Base-by-base conservation (phyloP, 495 filamentous ascomycete genomes). In the Podospora fimiseda region DNA sequence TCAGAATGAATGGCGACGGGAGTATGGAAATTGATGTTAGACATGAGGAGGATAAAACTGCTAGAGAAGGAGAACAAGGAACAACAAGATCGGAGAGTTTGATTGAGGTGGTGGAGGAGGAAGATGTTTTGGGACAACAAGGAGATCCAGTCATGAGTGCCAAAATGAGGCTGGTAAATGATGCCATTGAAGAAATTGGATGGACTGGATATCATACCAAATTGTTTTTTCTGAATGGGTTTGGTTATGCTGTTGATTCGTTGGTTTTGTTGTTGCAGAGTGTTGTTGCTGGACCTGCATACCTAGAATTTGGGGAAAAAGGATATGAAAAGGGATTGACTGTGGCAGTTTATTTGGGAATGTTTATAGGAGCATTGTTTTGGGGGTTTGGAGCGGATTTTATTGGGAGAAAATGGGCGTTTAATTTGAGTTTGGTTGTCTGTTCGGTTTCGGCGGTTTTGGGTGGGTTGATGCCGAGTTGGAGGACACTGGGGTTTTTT, bases 301-400 rank as follows among this genome's bases (percentile, higher is more conserved):
- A 64, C 43, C 71, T 70, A 51, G 82, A 87, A 61, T 85, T 86
- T 55, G 70, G 78, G 13, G 68, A 78, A 7, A 48, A 63, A 0
- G 73, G 73, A 8, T 84, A 76, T 52, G 49, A 51, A 9, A 74
- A 77, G 30, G 83, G 71, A 3, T 67, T 86, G 54, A 85, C 80
- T 2, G 77, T 86, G 50, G 79, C 83, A 11, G 75, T 77, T 0
- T 86, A 87, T 55, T 77, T 86, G 44, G 88, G 89, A 2, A 76
- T 94, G 48, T 69, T 90, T 1, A 58, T 81, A 2, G 89, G 87
- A 0, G 87, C 89, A 0, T 65, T 89, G 2, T 89, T 90, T 62
- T 91, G 88, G 88, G 88, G 88, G 0, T 78, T 91, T 42, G 80
- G 84, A 38, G 88, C 84, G 38, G 86, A 87, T 60, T 69, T 86